Base-by-base conservation (phyloP, 176 grass and related monocot species). In the Echinochloa phyllopogon region DNA sequence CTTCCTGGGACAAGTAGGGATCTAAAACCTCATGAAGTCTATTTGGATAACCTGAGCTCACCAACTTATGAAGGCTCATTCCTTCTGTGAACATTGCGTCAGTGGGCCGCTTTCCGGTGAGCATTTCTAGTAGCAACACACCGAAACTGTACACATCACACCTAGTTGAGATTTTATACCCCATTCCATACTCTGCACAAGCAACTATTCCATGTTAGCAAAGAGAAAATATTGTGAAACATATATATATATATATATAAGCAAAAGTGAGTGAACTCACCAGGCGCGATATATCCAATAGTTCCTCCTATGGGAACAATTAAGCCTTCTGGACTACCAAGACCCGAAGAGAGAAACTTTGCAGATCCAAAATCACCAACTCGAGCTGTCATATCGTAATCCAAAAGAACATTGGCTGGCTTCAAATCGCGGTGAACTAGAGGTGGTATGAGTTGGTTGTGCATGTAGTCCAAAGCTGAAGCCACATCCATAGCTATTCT, bases 281-380 rank as follows among this genome's bases (percentile, higher is more conserved):
- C 86, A 60, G 86, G 86, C 6, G 86, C 50, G 2, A 87, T 87
- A 39, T 87, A 87, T 82, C 86, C 86, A 24, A 87, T 82, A 11
- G 86, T 87, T 87, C 86, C 86, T 60, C 51, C 14, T 0, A 47
- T 0, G 6, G 27, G 29, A 60, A 40, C 41, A 10, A 82, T 33
- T 33, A 33, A 76, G 3, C 62, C 71, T 60, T 87, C 71, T 40
- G 51, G 29, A 29, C 2, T 49, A 16, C 41, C 42, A 17, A 6
- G 52, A 49, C 51, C 6, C 50, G 86, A 76, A 4, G 77, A 69
- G 59, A 82, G 78, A 60, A 82, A 87, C 51, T 69, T 87, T 25
- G 72, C 71, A 4, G 86, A 87, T 5, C 86, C 86, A 25, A 82
- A 87, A 21, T 87, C 86, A 69, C 86, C 71, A 13, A 87, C 2